Percentiles rank a stretch among this genome's conserved stretches.
Conservation (phyloP, 1,284 basidiomycete species). For the Tilletiopsis washingtonensis region DNA sequence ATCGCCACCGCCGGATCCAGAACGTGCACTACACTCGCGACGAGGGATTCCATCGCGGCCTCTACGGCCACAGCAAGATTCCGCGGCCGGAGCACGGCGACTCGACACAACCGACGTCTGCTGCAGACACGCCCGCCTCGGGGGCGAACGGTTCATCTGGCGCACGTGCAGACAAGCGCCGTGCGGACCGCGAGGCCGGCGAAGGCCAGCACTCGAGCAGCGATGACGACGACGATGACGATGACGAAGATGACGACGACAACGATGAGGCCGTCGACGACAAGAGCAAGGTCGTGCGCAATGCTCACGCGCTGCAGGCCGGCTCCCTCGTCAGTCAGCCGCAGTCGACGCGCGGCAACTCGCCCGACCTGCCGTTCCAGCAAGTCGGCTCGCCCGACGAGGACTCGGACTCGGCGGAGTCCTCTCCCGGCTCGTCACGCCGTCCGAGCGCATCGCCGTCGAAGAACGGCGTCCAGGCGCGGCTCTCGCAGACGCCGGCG, state of each 20-base stretch:
- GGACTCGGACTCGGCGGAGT: slow-evolving; percentile 16
- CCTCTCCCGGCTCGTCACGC: too few relatives aligned
- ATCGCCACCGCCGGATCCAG: slow-evolving; percentile 38
- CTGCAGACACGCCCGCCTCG: slow-evolving; percentile 22
- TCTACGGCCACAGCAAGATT: too few relatives aligned
- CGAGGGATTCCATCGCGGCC: slow-evolving; percentile 26
- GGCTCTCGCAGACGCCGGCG: too few relatives aligned
- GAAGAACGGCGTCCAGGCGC: too few relatives aligned
- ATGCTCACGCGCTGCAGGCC: background rate
- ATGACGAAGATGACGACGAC: slow-evolving; percentile 6
- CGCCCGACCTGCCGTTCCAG: slow-evolving; percentile 35
- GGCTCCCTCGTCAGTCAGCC: too few relatives aligned
- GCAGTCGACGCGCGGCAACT: slow-evolving; percentile 6
- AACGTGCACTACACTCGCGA: slow-evolving; percentile 39
- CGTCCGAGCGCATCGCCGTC: too few relatives aligned
- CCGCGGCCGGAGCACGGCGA: slow-evolving; percentile 13
- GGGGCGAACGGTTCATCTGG: slow-evolving; percentile 4
- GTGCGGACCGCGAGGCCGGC: background rate
- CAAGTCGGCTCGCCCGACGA: slow-evolving; percentile 38
- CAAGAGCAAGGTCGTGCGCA: slow-evolving; percentile 3
- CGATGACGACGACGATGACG: slow-evolving; percentile 5
- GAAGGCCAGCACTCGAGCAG: background rate
- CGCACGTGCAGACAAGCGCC: too few relatives aligned
- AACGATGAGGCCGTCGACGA: slow-evolving; percentile 3
- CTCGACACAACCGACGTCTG: slow-evolving; percentile 19